phyloP scores from a whole-genome alignment of 2,329 filamentous ascomycete species.

The Calonectria pauciramosa region DNA sequence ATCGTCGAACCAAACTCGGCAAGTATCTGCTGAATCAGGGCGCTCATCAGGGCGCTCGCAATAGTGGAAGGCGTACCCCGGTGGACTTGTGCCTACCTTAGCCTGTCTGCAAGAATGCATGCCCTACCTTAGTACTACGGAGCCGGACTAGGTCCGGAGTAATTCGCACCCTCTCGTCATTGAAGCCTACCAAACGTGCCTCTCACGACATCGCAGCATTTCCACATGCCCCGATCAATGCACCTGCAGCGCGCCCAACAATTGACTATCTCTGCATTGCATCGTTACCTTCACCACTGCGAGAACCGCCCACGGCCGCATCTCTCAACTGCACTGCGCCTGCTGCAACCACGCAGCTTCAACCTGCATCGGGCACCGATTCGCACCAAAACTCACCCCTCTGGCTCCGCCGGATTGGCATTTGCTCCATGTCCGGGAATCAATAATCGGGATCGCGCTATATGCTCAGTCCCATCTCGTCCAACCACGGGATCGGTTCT shows the following conservation, averaged over 20 bases:
- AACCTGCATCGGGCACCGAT: slow-evolving; percentile 18
- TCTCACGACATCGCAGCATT: slow-evolving; percentile 3
- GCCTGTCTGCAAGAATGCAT: background rate
- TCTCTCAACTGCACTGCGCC: slow-evolving; percentile 6
- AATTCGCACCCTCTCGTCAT: background rate
- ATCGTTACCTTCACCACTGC: background rate
- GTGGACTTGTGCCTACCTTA: background rate
- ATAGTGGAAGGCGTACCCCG: background rate
- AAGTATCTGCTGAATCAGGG: slow-evolving; percentile 12
- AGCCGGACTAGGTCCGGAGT: background rate
- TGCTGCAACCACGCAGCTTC: slow-evolving; percentile 23
- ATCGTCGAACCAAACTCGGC: background rate
- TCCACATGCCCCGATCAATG: background rate
- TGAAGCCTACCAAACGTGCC: background rate
- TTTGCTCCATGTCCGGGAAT: slow-evolving; percentile 1
- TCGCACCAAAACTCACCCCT: background rate
- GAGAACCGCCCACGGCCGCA: background rate
- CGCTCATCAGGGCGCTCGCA: background rate
- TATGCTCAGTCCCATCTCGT: slow-evolving; percentile 17
- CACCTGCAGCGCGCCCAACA: slow-evolving; percentile 5
- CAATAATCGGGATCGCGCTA: slow-evolving; percentile 14
- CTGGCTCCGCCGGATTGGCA: slow-evolving; percentile 10
- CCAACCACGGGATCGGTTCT: slow-evolving; percentile 26
- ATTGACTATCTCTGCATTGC: background rate
- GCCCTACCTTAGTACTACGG: background rate